Base-by-base conservation (phyloP, 108 stramenopile species). In the Skeletonema marinoi region DNA sequence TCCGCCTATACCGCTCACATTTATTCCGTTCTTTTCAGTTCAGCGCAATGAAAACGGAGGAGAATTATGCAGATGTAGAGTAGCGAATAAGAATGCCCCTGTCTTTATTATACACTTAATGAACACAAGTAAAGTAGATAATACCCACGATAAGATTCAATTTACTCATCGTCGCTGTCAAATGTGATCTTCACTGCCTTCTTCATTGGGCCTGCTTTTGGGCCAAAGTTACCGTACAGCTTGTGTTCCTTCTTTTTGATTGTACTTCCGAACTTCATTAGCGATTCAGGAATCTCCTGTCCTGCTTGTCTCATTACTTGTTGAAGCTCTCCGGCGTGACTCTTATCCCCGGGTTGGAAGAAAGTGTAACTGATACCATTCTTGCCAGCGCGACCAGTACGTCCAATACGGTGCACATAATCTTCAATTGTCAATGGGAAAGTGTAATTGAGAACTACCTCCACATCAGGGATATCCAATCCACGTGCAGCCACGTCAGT, bases 181-280 rank as follows among this genome's bases (percentile, higher is more conserved):
- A 96, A 96, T 59, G 81, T 89, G 70, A 95, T 95, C 75, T 96
- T 95, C 7, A 90, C 89, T 7, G 96, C 90, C 78, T 94, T 92
- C 78, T 95, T 94, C 89, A 85, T 92, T 51, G 93, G 89, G 33
- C 78, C 88, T 58, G 70, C 81, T 69, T 83, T 93, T 10, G 96
- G 96, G 16, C 96, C 96, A 86, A 98, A 98, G 56, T 73, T 97
- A 17, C 99, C 98, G 70, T 99, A 99, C 36, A 98, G 74, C 71
- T 98, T 99, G 91, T 98, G 97, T 79, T 98, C 96, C 93, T 99
- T 99, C 92, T 98, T 98, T 83, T 99, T 99, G 44, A 98, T 98
- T 12, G 97, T 97, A 71, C 97, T 97, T 10, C 98, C 98, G 86
- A 98, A 99, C 73, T 92, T 93, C 87, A 96, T 84, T 29, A 98